A percentile compares a stretch with the other conserved stretches of the same genome.
These are phyloP conservation scores for Aschersonia sp. DNA, from an alignment of 2,329 filamentous ascomycete species.

Conservation along the genomic window DNA sequence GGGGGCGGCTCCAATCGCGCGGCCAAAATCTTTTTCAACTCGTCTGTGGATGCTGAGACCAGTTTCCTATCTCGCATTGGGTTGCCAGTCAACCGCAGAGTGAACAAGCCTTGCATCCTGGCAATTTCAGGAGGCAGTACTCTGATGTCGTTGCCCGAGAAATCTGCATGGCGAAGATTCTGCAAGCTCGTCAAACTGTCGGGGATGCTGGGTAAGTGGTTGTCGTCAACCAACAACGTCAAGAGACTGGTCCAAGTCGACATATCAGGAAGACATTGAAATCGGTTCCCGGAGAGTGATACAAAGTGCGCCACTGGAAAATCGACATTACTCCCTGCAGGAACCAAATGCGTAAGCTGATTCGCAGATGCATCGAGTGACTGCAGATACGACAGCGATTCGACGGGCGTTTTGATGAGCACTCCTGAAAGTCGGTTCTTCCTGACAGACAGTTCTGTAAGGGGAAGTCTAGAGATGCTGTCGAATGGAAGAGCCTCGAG, in stretches of 20 bases:
- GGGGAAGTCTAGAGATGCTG: conserved; percentile 48
- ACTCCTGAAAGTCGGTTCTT: conserved; percentile 67
- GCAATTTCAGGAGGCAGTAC: conserved; percentile 63
- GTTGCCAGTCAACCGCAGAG: conserved; percentile 74
- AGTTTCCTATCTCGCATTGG: conserved; percentile 82
- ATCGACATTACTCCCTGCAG: conserved; percentile 29
- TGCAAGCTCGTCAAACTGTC: conserved; percentile 55
- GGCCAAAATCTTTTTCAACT: conserved; percentile 62
- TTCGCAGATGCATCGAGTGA: conserved; percentile 69
- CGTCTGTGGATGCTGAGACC: conserved; percentile 62
- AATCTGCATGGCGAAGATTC: conserved; percentile 62
- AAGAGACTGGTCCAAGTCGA: conserved; percentile 59
- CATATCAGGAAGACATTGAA: conserved; percentile 60
- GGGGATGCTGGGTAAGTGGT: conserved; percentile 64
- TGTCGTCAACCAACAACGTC: conserved; percentile 68
- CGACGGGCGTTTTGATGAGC: conserved; percentile 50
- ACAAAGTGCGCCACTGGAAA: conserved; percentile 63
- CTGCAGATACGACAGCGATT: conserved; percentile 50
- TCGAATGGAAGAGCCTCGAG: conserved; percentile 60
- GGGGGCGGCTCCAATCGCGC: conserved; percentile 48
- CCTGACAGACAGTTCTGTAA: conserved; percentile 59
- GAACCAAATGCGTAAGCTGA: conserved; percentile 42
- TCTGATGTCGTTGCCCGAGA: conserved; percentile 73
- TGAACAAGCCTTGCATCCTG: conserved; percentile 62
- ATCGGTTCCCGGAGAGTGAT: conserved; percentile 66